A percentile compares a stretch with the other conserved stretches of the same genome.
Evolutionary conservation across 257 asterid species (phyloP).

Genomic region (Solanum lycopersicoides): DNA sequence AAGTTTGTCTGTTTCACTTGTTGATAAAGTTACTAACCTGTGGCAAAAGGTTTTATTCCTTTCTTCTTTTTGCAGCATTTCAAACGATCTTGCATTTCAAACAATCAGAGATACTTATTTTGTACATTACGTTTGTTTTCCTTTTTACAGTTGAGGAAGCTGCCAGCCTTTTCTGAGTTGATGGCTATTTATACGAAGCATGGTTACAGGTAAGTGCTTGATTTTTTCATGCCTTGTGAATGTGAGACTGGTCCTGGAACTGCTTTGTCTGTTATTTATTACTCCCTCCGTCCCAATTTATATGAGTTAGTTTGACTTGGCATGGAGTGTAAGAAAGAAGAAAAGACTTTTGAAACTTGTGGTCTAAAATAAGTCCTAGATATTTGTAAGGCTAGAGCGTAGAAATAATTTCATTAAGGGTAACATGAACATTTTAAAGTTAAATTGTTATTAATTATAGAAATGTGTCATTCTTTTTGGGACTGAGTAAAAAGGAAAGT

Average conservation of each 20-base stretch:
- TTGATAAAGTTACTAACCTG: conserved; percentile 39
- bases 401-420: background rate
- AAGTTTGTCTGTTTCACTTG: conserved; percentile 61
- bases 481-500: background rate
- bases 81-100: background rate
- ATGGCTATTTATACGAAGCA: conserved; percentile 47
- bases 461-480: background rate
- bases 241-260: background rate
- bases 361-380: background rate
- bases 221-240: background rate
- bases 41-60: conserved; percentile 51
- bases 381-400: background rate
- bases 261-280: background rate
- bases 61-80: background rate
- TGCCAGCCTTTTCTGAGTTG: conserved; percentile 73
- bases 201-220: conserved; percentile 63
- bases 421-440: background rate
- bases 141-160: conserved; percentile 46
- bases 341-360: background rate
- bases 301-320: background rate
- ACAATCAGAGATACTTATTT: background rate
- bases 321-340: background rate
- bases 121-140: conserved; percentile 7
- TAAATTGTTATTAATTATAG: background rate
- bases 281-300: background rate